phyloP scores from a whole-genome alignment of 805 yeast genomes.

The Millerago galiae region DNA sequence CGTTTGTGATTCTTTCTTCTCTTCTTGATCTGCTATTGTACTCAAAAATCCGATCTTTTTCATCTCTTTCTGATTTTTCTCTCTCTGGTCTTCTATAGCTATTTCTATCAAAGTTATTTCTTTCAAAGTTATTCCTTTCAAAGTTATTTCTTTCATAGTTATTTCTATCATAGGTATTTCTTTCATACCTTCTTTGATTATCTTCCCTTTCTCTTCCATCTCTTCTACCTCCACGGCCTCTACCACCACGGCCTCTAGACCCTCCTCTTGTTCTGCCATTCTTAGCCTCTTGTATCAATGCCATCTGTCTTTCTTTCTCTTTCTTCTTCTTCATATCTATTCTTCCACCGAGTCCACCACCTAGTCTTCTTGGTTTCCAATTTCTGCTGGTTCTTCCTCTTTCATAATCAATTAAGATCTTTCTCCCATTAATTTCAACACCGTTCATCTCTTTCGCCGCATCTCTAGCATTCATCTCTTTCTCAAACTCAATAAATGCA shows the following conservation, averaged over 20 bases:
- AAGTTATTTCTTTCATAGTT: conserved; percentile 8
- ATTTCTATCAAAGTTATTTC: background rate
- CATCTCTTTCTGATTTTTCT: conserved; percentile 6
- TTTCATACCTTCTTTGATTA: background rate
- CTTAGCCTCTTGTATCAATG: conserved; percentile 6
- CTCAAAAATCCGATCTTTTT: background rate
- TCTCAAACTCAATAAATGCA: conserved; percentile 70
- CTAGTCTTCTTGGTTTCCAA: conserved; percentile 72
- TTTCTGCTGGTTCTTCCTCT: conserved; percentile 57
- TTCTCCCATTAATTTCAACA: conserved; percentile 42
- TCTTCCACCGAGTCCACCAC: conserved; percentile 93
- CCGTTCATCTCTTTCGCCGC: conserved; percentile 60
- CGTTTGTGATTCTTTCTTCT: conserved; percentile 13
- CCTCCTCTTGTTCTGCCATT: conserved; percentile 10
- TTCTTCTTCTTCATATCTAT: conserved; percentile 41
- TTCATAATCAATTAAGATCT: conserved; percentile 64
- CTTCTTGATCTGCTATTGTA: conserved; percentile 20
- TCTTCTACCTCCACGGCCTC: conserved; percentile 2
- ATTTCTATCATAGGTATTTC: conserved; percentile 10
- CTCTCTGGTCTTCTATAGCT: conserved; percentile 12
- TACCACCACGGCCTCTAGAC: conserved; percentile 1
- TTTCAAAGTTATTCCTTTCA: conserved; percentile 9
- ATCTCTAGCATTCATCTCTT: conserved; percentile 49
- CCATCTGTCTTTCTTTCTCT: conserved; percentile 9
- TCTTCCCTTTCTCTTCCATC: conserved; percentile 1